These are phyloP conservation scores for Nakaseomyces glabratus DNA, from an alignment of 1,139 yeast species.

Conservation along the genomic window DNA sequence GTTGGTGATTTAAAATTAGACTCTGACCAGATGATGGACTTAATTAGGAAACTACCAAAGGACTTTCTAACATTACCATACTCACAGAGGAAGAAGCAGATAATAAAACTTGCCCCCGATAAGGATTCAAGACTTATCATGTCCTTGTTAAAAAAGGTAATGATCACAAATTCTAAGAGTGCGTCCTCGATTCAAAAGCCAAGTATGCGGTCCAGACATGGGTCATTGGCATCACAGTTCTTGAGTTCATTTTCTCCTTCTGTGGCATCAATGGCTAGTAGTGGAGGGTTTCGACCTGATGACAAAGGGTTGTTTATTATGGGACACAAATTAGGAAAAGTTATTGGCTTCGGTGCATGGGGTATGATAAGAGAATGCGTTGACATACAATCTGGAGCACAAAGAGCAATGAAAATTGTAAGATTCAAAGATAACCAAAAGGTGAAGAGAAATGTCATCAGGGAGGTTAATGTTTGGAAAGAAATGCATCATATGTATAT, in stretches of 20 bases:
- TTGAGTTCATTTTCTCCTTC: conserved; percentile 34
- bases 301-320: conserved; percentile 55
- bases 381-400: conserved; percentile 35
- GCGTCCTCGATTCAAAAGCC: conserved; percentile 16
- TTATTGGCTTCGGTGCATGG: conserved; percentile 91
- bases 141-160: conserved; percentile 28
- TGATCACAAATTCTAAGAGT: conserved; percentile 23
- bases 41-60: conserved; percentile 41
- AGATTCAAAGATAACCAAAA: conserved; percentile 39
- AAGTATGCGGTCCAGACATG: conserved; percentile 21
- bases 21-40: conserved; percentile 21
- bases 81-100: conserved; percentile 53
- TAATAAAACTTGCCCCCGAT: conserved; percentile 48
- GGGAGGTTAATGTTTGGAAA: conserved; percentile 72
- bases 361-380: conserved; percentile 76
- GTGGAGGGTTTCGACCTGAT: conserved; percentile 30
- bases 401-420: conserved; percentile 72
- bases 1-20: conserved; percentile 16
- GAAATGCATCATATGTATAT: conserved; percentile 56
- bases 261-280: conserved; percentile 16
- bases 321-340: conserved; percentile 57
- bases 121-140: conserved; percentile 36
- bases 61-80: conserved; percentile 59
- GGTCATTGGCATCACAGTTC: conserved; percentile 36
- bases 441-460: conserved; percentile 46